Evolutionary conservation across 1,284 basidiomycete genomes (phyloP).

Genomic region (Leucoagaricus sp.): DNA sequence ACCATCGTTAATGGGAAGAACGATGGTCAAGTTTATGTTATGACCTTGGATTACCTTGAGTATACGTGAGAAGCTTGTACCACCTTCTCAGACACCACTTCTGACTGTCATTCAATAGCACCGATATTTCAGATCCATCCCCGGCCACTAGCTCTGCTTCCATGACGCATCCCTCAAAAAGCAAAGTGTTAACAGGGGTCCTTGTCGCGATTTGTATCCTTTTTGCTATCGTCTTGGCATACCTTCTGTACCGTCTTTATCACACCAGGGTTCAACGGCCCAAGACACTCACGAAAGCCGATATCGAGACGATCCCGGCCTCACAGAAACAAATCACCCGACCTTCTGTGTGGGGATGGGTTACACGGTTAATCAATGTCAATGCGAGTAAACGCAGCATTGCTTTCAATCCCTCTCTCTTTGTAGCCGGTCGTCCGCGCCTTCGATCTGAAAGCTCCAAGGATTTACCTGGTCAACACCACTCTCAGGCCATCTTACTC

Average conservation of each 20-base stretch:
- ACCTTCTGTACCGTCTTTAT: conserved; percentile 5
- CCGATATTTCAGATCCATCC: neutral
- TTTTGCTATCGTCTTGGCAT: conserved; percentile 6
- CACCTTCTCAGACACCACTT: neutral
- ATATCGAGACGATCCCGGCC: neutral
- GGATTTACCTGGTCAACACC: neutral
- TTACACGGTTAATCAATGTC: neutral
- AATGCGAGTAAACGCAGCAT: neutral
- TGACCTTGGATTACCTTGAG: conserved; percentile 36
- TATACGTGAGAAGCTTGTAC: conserved; percentile 31
- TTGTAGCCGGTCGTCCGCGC: neutral
- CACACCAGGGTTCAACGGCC: neutral
- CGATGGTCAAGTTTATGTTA: conserved; percentile 24
- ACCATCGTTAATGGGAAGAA: conserved; percentile 32
- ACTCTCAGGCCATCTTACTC: neutral
- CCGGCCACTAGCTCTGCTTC: neutral
- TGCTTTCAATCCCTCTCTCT: conserved; percentile 8
- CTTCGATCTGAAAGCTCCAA: conserved; percentile 1
- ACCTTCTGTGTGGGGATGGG: neutral
- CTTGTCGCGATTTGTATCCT: conserved; percentile 10
- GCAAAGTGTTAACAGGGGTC: conserved; percentile 2
- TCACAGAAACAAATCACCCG: neutral
- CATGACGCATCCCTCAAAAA: neutral
- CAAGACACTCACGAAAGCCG: neutral
- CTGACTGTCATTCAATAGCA: neutral